Percentiles rank a stretch among this genome's conserved stretches.
These are phyloP conservation scores for Sphaerosporella brunnea DNA, from an alignment of 495 filamentous ascomycete genomes.

Conservation along the genomic window DNA sequence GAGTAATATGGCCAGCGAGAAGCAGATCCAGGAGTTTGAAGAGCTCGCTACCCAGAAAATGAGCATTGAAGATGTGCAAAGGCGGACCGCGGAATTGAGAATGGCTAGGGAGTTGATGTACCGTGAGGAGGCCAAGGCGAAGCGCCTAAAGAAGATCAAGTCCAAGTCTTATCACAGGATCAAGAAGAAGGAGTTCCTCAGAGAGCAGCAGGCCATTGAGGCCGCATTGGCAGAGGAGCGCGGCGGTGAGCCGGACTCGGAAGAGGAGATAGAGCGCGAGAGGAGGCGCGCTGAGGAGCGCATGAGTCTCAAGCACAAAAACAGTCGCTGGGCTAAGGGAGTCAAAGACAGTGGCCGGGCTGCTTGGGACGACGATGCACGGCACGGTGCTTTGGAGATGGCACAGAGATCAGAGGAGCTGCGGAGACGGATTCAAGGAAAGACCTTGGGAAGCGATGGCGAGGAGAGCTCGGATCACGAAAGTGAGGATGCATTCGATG, in stretches of 20 bases:
- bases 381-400: constrained; percentile 60
- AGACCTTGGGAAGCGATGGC: constrained; percentile 37
- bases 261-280: constrained; percentile 63
- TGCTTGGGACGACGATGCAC: constrained; percentile 69
- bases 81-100: constrained; percentile 55
- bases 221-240: constrained; percentile 47
- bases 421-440: constrained; percentile 66
- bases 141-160: constrained; percentile 96
- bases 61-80: constrained; percentile 53
- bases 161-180: constrained; percentile 81
- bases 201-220: constrained; percentile 49
- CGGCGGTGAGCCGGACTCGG: constrained; percentile 48
- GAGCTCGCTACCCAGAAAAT: constrained; percentile 47
- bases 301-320: constrained; percentile 73
- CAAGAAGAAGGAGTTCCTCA: constrained; percentile 70
- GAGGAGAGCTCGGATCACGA: constrained; percentile 34
- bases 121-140: constrained; percentile 72
- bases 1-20: constrained; percentile 37
- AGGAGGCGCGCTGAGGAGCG: constrained; percentile 66
- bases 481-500: constrained; percentile 37
- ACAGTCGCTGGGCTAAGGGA: constrained; percentile 90
- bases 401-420: constrained; percentile 74
- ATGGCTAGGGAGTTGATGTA: constrained; percentile 70
- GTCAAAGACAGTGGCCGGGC: constrained; percentile 60
- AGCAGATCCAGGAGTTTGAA: constrained; percentile 49